Percentiles rank a stretch among this genome's conserved stretches.
These are phyloP conservation scores for Cercospora sp. DNA, from an alignment of 2,329 filamentous ascomycete genomes.

Conservation along the genomic window DNA sequence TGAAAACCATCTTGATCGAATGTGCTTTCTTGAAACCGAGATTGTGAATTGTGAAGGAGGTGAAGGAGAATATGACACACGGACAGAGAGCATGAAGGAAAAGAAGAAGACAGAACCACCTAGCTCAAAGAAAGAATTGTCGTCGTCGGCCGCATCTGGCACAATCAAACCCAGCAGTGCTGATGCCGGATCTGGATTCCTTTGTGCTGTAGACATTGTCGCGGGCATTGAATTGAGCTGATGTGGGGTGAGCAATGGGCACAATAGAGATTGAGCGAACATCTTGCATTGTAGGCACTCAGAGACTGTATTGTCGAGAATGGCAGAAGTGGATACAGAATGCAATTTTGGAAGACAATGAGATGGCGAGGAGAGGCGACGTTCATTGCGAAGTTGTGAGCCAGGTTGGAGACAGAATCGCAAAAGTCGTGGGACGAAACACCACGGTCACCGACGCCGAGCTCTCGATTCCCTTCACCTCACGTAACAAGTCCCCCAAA, in stretches of 20 bases:
- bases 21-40: neutral
- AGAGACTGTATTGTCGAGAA: neutral
- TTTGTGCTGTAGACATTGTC: conserved; percentile 1
- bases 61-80: neutral
- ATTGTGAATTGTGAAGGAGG: neutral
- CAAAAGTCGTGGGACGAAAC: neutral
- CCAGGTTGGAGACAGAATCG: neutral
- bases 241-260: neutral
- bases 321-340: neutral
- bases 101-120: neutral
- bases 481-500: too few species aligned
- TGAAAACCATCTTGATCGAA: neutral
- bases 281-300: neutral
- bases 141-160: neutral
- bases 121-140: conserved; percentile 1
- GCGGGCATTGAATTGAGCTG: neutral
- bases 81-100: neutral
- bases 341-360: neutral
- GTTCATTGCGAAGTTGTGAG: neutral
- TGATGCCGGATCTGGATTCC: neutral
- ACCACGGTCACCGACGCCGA: too few species aligned
- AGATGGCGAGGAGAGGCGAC: neutral
- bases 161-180: neutral
- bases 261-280: neutral
- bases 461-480: too few species aligned